Conservation (phyloP, 257 asterid species). For the Orobanche coerulescens region DNA sequence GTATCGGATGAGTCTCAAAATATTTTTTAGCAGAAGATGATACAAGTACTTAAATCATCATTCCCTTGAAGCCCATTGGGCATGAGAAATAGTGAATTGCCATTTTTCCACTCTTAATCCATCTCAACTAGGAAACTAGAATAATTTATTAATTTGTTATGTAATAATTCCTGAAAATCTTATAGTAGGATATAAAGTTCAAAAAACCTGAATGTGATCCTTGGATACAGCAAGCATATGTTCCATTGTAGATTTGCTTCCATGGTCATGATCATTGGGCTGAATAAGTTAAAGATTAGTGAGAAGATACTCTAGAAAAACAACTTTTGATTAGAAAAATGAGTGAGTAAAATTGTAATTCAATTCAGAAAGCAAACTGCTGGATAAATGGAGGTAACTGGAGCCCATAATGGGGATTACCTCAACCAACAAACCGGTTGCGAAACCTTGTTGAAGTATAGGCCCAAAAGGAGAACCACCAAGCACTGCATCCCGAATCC, state of each 20-base stretch:
- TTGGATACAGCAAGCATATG: constrained; percentile 57
- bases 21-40: no score
- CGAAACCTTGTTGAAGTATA: constrained; percentile 91
- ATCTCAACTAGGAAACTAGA: no score
- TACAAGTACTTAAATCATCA: not conserved
- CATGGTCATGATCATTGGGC: constrained; percentile 84
- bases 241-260: constrained; percentile 42
- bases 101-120: no score
- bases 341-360: not conserved
- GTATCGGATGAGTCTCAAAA: not conserved
- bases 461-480: constrained; percentile 98
- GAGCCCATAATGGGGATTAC: constrained; percentile 34
- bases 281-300: constrained; percentile 26
- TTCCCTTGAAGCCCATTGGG: not conserved
- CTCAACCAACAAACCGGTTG: constrained; percentile 81
- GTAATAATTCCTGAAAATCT: no score
- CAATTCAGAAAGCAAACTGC: not conserved
- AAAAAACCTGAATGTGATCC: constrained; percentile 99
- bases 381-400: not conserved
- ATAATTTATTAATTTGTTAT: no score
- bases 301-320: not conserved
- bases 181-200: no score
- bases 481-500: constrained; percentile 86
- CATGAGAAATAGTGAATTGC: no score
- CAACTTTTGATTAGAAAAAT: not conserved